Evolutionary conservation across 345 rosid genomes (phyloP).

Genomic region (Lumnitzera littorea): DNA sequence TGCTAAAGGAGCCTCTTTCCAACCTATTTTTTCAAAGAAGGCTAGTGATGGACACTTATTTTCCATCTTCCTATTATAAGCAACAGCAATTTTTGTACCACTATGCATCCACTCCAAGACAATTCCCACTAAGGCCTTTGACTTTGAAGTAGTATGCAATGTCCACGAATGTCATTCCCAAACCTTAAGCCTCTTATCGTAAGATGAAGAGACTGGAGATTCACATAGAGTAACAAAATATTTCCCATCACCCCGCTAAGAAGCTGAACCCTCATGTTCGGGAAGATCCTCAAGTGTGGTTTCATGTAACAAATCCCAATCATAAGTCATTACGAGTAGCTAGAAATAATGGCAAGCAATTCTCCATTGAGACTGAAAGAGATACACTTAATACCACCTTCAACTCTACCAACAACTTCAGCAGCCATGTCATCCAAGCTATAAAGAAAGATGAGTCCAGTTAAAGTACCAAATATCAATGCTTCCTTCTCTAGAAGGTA

Average conservation of each 20-base stretch:
- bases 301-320: constrained; percentile 93
- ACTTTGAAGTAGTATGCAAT: constrained; percentile 65
- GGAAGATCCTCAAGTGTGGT: constrained; percentile 44
- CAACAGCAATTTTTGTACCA: constrained; percentile 85
- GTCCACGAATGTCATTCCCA: constrained; percentile 91
- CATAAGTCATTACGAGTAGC: constrained; percentile 86
- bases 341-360: constrained; percentile 56
- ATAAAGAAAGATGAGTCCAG: constrained; percentile 60
- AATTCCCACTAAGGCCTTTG: constrained; percentile 50
- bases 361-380: constrained; percentile 89
- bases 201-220: constrained; percentile 25
- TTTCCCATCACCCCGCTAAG: constrained; percentile 98
- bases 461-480: constrained; percentile 61
- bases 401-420: constrained; percentile 73
- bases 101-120: constrained; percentile 96
- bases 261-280: constrained; percentile 48
- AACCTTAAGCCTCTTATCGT: constrained; percentile 55
- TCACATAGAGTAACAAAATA: constrained; percentile 59
- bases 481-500: constrained; percentile 92
- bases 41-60: constrained; percentile 46
- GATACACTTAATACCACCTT: constrained; percentile 78
- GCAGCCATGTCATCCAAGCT: constrained; percentile 47
- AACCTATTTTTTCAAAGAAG: constrained; percentile 86
- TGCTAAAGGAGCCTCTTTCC: constrained; percentile 58
- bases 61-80: constrained; percentile 49